Conservation (phyloP, 208 protist genomes). For the Trypanosoma cruzi region DNA sequence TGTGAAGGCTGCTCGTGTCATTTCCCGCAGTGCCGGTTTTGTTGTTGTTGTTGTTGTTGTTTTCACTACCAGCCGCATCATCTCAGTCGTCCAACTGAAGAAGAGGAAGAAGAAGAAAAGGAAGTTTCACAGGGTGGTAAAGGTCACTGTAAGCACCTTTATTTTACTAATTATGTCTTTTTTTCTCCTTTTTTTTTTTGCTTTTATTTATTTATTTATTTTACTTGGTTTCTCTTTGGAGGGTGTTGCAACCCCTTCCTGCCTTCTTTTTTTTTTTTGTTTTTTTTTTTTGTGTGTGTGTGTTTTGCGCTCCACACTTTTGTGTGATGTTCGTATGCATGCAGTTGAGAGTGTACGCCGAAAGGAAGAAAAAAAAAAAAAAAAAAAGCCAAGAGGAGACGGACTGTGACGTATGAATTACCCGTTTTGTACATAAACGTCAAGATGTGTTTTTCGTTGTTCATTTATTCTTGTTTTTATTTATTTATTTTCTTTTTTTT, state of each 20-base stretch:
- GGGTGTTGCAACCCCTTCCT: neutral
- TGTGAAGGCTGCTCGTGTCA: conserved; percentile 8
- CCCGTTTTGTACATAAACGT: too few species aligned
- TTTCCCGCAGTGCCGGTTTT: neutral
- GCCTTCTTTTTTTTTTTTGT: conserved; percentile 4
- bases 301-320: too few species aligned
- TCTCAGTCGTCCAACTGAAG: neutral
- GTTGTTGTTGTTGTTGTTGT: neutral
- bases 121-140: too few species aligned
- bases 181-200: conserved; percentile 1
- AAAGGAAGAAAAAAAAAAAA: too few species aligned
- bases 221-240: conserved; percentile 2
- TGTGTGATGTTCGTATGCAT: neutral
- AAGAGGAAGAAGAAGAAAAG: neutral
- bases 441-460: too few species aligned
- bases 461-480: too few species aligned
- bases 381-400: too few species aligned
- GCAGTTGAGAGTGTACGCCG: too few species aligned
- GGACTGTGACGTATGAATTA: too few species aligned
- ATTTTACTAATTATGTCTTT: too few species aligned
- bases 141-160: too few species aligned
- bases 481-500: too few species aligned
- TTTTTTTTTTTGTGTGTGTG: neutral
- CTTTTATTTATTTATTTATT: conserved; percentile 8
- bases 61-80: neutral